Percentiles rank a stretch among this genome's conserved stretches.
These are phyloP conservation scores for Garcia nutans DNA, from an alignment of 345 rosid species.

Conservation along the genomic window DNA sequence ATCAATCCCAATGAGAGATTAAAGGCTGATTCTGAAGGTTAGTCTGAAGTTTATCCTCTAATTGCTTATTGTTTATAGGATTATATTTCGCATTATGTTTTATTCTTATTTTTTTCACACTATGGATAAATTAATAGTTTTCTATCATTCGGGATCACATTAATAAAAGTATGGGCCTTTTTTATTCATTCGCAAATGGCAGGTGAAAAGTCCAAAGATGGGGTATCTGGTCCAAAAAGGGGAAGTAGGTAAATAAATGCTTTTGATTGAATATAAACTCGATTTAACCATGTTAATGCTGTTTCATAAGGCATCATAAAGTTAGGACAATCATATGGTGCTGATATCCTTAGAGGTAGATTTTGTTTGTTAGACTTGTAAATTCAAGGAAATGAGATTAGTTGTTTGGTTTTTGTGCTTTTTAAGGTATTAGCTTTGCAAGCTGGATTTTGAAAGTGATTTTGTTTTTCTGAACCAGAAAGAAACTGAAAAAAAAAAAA, in stretches of 20 bases:
- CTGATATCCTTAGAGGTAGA: slow-evolving; percentile 22
- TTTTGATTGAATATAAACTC: slow-evolving; percentile 39
- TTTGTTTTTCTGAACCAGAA: neutral
- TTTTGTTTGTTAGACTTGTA: slow-evolving; percentile 27
- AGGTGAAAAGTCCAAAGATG: slow-evolving; percentile 99
- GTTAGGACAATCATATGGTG: slow-evolving; percentile 27
- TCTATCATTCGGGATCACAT: slow-evolving; percentile 57
- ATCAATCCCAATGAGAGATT: slow-evolving; percentile 73
- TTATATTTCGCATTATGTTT: neutral
- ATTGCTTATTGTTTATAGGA: slow-evolving; percentile 2
- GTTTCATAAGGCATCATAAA: slow-evolving; percentile 41
- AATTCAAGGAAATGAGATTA: slow-evolving; percentile 8
- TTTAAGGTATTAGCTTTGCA: slow-evolving; percentile 6
- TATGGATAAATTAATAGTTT: slow-evolving; percentile 56
- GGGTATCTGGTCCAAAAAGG: slow-evolving; percentile 96
- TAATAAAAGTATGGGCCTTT: slow-evolving; percentile 93
- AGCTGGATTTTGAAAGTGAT: neutral
- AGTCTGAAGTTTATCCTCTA: slow-evolving; percentile 30
- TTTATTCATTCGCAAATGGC: slow-evolving; percentile 98
- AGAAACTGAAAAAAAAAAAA: neutral
- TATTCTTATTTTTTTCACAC: slow-evolving; percentile 29
- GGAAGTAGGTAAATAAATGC: slow-evolving; percentile 99
- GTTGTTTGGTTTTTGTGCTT: slow-evolving; percentile 12
- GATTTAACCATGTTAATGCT: slow-evolving; percentile 43
- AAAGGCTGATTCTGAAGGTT: slow-evolving; percentile 80